Evolutionary conservation across 2,329 filamentous ascomycete species (phyloP), one percentile per base, ranked within the genome.

Genomic region (Coniochaeta sp.): DNA sequence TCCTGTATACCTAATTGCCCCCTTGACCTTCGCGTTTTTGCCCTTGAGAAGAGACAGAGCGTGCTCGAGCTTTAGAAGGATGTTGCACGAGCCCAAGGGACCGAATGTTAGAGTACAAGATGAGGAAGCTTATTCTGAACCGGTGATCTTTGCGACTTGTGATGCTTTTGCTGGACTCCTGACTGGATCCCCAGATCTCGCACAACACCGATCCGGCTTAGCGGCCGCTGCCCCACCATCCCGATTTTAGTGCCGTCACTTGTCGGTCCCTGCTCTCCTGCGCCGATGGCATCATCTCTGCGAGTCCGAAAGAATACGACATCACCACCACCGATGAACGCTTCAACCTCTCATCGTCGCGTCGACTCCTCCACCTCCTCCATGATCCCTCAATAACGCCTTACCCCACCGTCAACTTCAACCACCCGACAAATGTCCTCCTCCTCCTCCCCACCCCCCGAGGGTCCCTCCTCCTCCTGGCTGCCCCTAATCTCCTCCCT

Each of bases 401-500:
- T 3, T n/a, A n/a, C n/a, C 38, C 12, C 8, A 12, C 35, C 35
- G 3, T 18, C 12, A 42, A 42, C 3, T n/a, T n/a, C n/a, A n/a
- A n/a, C n/a, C n/a, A 38, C 6, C 20, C 20, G 22, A 9, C 18
- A 45, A 45, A 50, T 42, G 38, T 9, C 49, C 18, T 42, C 31
- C 20, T 38, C 30, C 26, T 28, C 26, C 18, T 24, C 49, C 20
- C 13, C 16, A 12, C 60, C 59, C 57, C 51, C n/a, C 27, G n/a
- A n/a, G n/a, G n/a, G n/a, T 38, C 57, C 57, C 71, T 81, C 56
- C 35, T 40, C 35, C 18, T 42, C 38, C 38, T 42, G 18, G 14
- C 74, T 83, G 53, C 58, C 65, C 27, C 60, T 75, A 52, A 51
- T 81, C 16, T 83, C 79, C 49, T 77, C 73, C 63, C 63, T 86